Conservation (phyloP, 1,139 yeast species). For the Groenewaldozyma auringiensis region DNA sequence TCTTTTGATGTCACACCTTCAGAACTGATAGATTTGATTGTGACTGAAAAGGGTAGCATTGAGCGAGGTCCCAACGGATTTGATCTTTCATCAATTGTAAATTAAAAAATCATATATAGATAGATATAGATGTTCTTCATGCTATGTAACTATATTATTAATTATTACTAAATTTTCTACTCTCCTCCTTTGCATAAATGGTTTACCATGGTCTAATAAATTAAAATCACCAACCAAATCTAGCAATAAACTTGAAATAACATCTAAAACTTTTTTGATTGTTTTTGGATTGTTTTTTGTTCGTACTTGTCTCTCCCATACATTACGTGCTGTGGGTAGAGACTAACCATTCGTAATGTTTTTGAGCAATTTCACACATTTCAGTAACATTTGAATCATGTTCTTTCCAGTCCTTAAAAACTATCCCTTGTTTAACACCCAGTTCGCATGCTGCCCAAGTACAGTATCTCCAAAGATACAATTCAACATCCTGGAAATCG, state of each 20-base stretch:
- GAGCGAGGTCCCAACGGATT: slow-evolving; percentile 26
- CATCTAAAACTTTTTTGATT: neutral
- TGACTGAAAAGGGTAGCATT: slow-evolving; percentile 63
- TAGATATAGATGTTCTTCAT: neutral
- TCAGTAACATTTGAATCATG: slow-evolving; percentile 35
- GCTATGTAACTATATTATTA: neutral
- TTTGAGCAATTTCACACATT: slow-evolving; percentile 23
- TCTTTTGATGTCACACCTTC: slow-evolving; percentile 92
- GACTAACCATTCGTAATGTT: slow-evolving; percentile 28
- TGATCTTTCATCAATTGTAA: slow-evolving; percentile 16
- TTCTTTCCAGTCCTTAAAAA: slow-evolving; percentile 41
- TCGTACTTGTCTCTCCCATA: neutral
- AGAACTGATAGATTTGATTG: slow-evolving; percentile 72
- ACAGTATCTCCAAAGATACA: slow-evolving; percentile 55
- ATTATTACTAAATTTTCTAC: neutral
- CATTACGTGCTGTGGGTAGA: neutral
- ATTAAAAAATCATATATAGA: no score
- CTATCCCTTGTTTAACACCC: slow-evolving; percentile 27
- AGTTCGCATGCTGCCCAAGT: slow-evolving; percentile 49
- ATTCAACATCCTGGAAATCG: slow-evolving; percentile 45
- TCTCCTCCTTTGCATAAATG: neutral
- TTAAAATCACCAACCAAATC: no score
- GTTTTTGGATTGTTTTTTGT: neutral
- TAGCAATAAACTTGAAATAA: no score
- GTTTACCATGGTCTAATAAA: no score